These are phyloP conservation scores for Tolypocladium cylindrosporum DNA, from an alignment of 2,329 filamentous ascomycete species.

Conservation along the genomic window DNA sequence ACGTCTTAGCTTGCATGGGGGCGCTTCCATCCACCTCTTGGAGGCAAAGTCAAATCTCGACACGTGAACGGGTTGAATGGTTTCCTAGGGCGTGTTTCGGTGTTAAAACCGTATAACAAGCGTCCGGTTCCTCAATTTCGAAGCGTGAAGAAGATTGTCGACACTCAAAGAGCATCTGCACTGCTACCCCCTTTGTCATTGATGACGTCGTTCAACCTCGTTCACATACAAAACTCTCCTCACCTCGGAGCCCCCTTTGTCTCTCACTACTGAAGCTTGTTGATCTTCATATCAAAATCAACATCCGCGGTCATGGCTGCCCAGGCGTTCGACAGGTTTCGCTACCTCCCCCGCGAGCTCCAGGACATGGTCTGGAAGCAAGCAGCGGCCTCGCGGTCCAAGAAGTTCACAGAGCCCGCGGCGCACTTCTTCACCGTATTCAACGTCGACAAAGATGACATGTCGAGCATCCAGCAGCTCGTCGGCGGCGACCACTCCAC, in stretches of 20 bases:
- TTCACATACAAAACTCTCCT: neutral
- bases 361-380: neutral
- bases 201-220: neutral
- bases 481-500: neutral
- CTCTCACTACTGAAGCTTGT: neutral
- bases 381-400: neutral
- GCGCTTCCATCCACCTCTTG: too few species aligned
- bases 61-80: too few species aligned
- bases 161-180: neutral
- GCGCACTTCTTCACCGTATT: neutral
- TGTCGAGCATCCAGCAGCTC: too few species aligned
- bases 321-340: neutral
- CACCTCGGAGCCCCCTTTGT: neutral
- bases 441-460: neutral
- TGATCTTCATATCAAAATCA: neutral
- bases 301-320: neutral
- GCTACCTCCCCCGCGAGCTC: neutral
- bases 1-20: too few species aligned
- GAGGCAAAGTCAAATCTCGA: too few species aligned
- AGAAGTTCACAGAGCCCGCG: neutral
- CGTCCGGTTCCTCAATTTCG: neutral
- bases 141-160: neutral
- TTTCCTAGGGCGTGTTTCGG: too few species aligned
- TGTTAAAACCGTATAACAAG: neutral
- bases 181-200: neutral